Conservation (phyloP, 164 flowering plant species). For the Stephania yunnanensis region DNA sequence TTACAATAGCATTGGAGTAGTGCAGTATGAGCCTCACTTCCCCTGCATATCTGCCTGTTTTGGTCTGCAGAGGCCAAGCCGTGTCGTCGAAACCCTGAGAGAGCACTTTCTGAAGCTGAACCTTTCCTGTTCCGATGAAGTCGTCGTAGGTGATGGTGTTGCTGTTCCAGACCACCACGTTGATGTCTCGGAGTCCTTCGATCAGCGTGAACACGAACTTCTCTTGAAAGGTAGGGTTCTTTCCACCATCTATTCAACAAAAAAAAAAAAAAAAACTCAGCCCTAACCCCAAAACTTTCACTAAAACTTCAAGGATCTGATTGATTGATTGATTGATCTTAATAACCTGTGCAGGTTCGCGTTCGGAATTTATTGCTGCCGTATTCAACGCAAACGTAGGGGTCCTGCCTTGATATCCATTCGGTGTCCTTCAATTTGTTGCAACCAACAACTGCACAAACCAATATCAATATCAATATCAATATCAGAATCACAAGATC, state of each 20-base stretch:
- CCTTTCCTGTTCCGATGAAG: constrained; percentile 78
- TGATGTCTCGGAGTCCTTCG: constrained; percentile 70
- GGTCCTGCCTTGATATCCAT: constrained; percentile 94
- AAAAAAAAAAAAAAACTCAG: neutral
- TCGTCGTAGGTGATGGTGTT: constrained; percentile 67
- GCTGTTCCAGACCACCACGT: constrained; percentile 75
- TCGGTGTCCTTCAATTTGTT: constrained; percentile 80
- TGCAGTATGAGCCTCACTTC: constrained; percentile 76
- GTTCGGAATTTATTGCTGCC: constrained; percentile 66
- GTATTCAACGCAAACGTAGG: constrained; percentile 82
- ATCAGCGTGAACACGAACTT: constrained; percentile 61
- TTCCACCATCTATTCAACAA: constrained; percentile 60
- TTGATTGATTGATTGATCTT: too few relatives aligned
- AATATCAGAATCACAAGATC: neutral
- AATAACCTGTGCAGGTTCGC: constrained; percentile 72
- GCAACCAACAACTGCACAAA: constrained; percentile 67
- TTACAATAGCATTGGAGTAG: constrained; percentile 50
- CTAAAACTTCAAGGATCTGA: too few relatives aligned
- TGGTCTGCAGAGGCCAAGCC: constrained; percentile 63
- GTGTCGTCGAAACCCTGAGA: constrained; percentile 71
- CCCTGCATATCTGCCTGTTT: constrained; percentile 72
- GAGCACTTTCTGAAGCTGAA: constrained; percentile 72
- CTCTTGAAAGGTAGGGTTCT: constrained; percentile 79
- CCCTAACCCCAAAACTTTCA: neutral
- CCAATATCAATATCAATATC: neutral